Evolutionary conservation across 768 basidiomycete genomes (phyloP), one percentile per base, ranked within the genome.

Genomic region (Kwoniella newhampshirensis): DNA sequence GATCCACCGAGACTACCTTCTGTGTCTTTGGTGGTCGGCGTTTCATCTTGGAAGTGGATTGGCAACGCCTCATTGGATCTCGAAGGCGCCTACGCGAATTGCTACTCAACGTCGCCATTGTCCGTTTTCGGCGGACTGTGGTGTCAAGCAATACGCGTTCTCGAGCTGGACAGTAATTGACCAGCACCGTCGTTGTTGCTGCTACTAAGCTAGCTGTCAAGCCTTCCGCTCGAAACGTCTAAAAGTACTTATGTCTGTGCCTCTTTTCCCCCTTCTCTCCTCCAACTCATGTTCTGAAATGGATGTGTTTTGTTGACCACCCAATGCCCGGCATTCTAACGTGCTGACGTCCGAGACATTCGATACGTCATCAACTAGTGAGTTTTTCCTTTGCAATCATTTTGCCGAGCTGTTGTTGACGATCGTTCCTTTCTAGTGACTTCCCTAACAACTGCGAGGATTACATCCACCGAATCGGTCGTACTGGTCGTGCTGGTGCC

Each of bases 361-460:
- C 39, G 56, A 40, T 58, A 58, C 36, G 56, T 58, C 42, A 58
- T 58, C 25, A 58, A 58, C 43, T 58, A 58, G 56, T 58, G 35
- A 51, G 56, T 58, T 17, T 54, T 53, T 37, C 39, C 8, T 5
- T 37, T 48, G 18, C 32, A 59, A 49, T 66, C 56, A 47, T 42
- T 1, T 54, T 13, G 21, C 11, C n/a, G n/a, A n/a, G n/a, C n/a
- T n/a, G 17, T 15, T 25, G 3, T 45, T 55, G 32, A 11, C 1
- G 15, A 5, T n/a, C 17, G 0, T 26, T 62, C 8, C 30, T 32
- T 52, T 32, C 2, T 64, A 93, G 91, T 76, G 93, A 97, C 76
- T 96, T 98, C 81, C 92, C 93, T 0, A 96, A 96, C 79, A 93
- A 94, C 74, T 90, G 89, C 71, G 92, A 94, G 80, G 93, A 96